Evolutionary conservation across 495 filamentous ascomycete genomes (phyloP).

Genomic region (Pseudevernia furfuracea): DNA sequence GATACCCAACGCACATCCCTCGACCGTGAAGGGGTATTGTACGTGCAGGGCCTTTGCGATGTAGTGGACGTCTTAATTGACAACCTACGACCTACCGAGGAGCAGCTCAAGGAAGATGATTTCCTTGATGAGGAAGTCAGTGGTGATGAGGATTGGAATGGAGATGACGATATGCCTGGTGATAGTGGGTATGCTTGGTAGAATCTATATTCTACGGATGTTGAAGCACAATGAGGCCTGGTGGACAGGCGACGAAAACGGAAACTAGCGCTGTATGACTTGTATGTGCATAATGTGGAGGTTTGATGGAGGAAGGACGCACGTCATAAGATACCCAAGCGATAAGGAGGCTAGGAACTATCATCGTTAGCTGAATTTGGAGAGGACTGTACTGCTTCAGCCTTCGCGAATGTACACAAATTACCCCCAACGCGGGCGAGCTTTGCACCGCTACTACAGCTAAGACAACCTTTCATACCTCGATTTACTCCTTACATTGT

Average conservation of each 20-base stretch:
- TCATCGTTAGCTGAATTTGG: background rate
- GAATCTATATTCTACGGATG: background rate
- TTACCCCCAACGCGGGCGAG: no score
- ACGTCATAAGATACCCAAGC: background rate
- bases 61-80: constrained; percentile 74
- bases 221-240: background rate
- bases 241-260: background rate
- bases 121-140: constrained; percentile 66
- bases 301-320: background rate
- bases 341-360: background rate
- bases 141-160: constrained; percentile 75
- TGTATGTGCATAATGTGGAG: background rate
- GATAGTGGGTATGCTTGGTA: constrained; percentile 39
- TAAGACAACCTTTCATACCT: no score
- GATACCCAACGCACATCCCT: constrained; percentile 5
- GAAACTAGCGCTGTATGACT: background rate
- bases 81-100: constrained; percentile 68
- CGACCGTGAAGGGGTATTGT: constrained; percentile 26
- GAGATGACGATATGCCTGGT: constrained; percentile 37
- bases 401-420: no score
- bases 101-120: constrained; percentile 65
- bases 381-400: background rate
- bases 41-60: constrained; percentile 71
- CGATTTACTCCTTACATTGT: no score
- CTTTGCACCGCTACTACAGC: no score